Evolutionary conservation across 2,329 filamentous ascomycete species (phyloP).

Genomic region (Dothideomycetes sp.): DNA sequence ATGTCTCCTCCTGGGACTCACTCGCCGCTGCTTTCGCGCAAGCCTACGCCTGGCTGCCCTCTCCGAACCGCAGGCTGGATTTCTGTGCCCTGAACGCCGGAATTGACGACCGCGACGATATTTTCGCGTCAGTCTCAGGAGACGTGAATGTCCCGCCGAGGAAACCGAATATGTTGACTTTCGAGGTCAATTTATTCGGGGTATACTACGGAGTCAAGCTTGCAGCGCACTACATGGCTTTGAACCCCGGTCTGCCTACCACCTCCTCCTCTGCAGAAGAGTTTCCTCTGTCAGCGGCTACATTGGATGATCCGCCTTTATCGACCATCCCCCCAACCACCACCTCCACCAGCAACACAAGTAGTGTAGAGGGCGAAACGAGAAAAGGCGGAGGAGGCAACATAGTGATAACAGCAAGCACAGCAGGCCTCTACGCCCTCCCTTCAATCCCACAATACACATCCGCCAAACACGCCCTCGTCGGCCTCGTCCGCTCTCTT

Average conservation of each 20-base stretch:
- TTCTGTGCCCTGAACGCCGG: slow-evolving; percentile 23
- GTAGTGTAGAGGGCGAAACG: slow-evolving; percentile 12
- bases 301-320: no score
- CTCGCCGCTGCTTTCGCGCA: slow-evolving; percentile 16
- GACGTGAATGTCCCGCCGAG: slow-evolving; percentile 14
- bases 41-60: slow-evolving; percentile 14
- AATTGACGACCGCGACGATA: slow-evolving; percentile 24
- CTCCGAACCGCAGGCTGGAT: slow-evolving; percentile 16
- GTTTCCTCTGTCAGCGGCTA: no score
- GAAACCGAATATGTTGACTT: slow-evolving; percentile 22
- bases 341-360: not conserved
- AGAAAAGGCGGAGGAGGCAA: slow-evolving; percentile 14
- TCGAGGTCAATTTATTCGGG: slow-evolving; percentile 22
- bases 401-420: slow-evolving; percentile 24
- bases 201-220: slow-evolving; percentile 26
- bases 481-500: slow-evolving; percentile 27
- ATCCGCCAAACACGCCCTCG: slow-evolving; percentile 30
- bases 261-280: not conserved
- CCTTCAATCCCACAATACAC: slow-evolving; percentile 28
- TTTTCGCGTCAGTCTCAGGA: slow-evolving; percentile 17
- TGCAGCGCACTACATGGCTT: slow-evolving; percentile 25
- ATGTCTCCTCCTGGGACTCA: slow-evolving; percentile 19
- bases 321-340: no score
- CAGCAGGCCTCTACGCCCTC: slow-evolving; percentile 22
- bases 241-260: slow-evolving; percentile 11